Evolutionary conservation across 257 asterid species (phyloP), one percentile per base, ranked within the genome.

Genomic region (Solanum raphanifolium): DNA sequence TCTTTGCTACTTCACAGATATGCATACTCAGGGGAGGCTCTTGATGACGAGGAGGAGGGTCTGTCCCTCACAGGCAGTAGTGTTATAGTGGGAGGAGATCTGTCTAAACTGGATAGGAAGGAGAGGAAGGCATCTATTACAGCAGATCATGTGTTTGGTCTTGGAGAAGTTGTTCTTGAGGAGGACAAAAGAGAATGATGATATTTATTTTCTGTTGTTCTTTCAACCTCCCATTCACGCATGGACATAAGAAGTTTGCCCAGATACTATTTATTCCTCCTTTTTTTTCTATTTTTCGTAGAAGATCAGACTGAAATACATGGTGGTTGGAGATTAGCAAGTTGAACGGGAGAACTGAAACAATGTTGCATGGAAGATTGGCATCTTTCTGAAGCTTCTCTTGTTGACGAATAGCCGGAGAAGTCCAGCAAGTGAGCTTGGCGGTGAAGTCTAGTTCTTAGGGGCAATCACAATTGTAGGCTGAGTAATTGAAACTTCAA

Each of bases 21-120:
- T 12, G 96, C 98, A 11, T 95, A 96, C 71, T 88, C 90, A 3
- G 94, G 90, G 18, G 99, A 97, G 93, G 92, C 94, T 6, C 98
- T 94, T 38, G 98, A 95, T 31, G 99, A 97, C 27, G 99, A 96
- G 1, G 99, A 97, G 88, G 98, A 95, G 88, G 98, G 95, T 38
- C 87, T 97, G 76, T 87, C 98, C 31, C 95, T 97, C 83, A 97
- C 98, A 2, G 92, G 92, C 60, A 91, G 89, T 11, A 95, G 95
- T 74, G 95, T 91, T 35, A 87, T 91, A 87, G 94, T 91, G 62
- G 92, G 92, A 10, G 98, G 98, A 92, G 99, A 97, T 55, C 88
- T 94, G 73, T 91, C 90, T 48, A 94, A 91, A 87, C 88, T 91
- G 36, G 98, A 95, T 62, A 89, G 92, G 76, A 92, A 92, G 90